phyloP scores from a whole-genome alignment of 306 rosid genomes.

The Dicorynia guianensis region DNA sequence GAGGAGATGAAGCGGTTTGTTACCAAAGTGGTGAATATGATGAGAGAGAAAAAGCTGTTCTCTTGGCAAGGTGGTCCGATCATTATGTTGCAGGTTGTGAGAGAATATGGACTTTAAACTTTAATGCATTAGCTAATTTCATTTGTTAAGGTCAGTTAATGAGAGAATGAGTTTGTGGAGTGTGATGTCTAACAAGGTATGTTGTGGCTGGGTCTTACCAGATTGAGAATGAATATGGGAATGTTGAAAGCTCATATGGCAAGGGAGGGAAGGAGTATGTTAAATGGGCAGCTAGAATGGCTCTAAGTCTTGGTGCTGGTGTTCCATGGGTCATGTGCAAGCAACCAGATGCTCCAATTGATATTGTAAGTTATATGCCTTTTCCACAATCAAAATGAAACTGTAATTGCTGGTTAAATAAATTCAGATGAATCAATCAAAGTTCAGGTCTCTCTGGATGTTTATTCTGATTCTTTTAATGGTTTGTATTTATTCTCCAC shows the following conservation, averaged over 20 bases:
- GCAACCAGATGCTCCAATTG: conserved; percentile 89
- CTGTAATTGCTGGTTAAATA: conserved; percentile 24
- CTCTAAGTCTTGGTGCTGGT: conserved; percentile 87
- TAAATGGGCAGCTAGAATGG: conserved; percentile 95
- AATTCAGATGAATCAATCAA: conserved; percentile 21
- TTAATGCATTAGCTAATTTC: conserved; percentile 31
- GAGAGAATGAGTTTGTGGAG: background rate
- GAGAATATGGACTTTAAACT: conserved; percentile 30
- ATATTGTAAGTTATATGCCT: conserved; percentile 63
- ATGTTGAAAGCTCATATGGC: conserved; percentile 78
- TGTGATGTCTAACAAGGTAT: conserved; percentile 40
- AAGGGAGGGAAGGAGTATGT: conserved; percentile 82
- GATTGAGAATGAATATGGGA: conserved; percentile 99
- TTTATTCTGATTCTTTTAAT: conserved; percentile 30
- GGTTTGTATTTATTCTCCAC: conserved; percentile 41
- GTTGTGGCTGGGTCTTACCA: conserved; percentile 50
- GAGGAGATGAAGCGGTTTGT: conserved; percentile 94
- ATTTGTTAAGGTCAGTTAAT: background rate
- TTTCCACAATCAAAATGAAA: conserved; percentile 29
- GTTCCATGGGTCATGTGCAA: conserved; percentile 99
- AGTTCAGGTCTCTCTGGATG: conserved; percentile 33
- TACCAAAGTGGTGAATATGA: conserved; percentile 79
- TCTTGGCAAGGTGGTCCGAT: conserved; percentile 99
- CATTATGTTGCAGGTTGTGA: conserved; percentile 90
- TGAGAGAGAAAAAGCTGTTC: conserved; percentile 77